Evolutionary conservation across 176 grass and related monocot species (phyloP).

Genomic region (Cocos nucifera): DNA sequence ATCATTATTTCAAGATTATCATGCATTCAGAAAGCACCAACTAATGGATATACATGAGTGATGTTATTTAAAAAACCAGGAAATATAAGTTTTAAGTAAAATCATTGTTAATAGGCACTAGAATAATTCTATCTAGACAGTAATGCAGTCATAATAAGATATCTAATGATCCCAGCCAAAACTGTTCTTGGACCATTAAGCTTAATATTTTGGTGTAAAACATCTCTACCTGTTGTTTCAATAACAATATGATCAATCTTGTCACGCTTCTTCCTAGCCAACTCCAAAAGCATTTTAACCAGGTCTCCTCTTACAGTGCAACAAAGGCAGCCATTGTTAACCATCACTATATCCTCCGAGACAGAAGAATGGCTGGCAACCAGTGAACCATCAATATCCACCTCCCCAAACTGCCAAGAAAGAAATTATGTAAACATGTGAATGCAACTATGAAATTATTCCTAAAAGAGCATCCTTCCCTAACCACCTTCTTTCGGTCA

Average conservation of each 20-base stretch:
- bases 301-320: slow-evolving; percentile 69
- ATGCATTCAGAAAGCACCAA: too few relatives aligned
- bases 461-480: neutral
- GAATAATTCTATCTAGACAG: too few relatives aligned
- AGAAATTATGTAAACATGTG: neutral
- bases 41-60: too few relatives aligned
- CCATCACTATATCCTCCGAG: slow-evolving; percentile 64
- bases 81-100: too few relatives aligned
- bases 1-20: too few relatives aligned
- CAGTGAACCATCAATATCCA: slow-evolving; percentile 61
- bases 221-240: slow-evolving; percentile 51
- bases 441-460: neutral
- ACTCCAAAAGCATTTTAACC: slow-evolving; percentile 65
- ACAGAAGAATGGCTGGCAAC: slow-evolving; percentile 64
- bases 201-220: neutral
- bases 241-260: slow-evolving; percentile 72
- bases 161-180: too few relatives aligned
- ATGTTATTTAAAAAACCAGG: too few relatives aligned
- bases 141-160: too few relatives aligned
- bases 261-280: slow-evolving; percentile 48
- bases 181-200: too few relatives aligned
- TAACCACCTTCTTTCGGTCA: neutral
- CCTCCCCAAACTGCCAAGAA: slow-evolving; percentile 57
- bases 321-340: slow-evolving; percentile 71
- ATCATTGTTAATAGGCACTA: too few relatives aligned